Evolutionary conservation across 2,329 filamentous ascomycete species (phyloP), one percentile per base, ranked within the genome.

Genomic region (Pseudogymnoascus sp.): DNA sequence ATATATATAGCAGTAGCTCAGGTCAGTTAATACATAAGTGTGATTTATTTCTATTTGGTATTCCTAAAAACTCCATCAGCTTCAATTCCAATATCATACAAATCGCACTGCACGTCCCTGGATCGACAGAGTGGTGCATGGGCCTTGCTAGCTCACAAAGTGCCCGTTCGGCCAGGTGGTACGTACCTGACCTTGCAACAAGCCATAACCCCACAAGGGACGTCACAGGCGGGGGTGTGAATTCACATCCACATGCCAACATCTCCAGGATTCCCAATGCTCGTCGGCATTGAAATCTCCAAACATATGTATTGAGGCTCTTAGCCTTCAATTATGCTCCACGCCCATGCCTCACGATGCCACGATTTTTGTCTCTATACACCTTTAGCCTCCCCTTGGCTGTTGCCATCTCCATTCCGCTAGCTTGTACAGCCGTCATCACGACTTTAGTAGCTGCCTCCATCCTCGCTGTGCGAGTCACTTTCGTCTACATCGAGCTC

Each of bases 401-500:
- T 65, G 78, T 84, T 68, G 65, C 87, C 65, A 76, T 86, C 68
- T 85, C 84, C 21, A 74, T 88, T 10, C 86, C 86, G 7, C 78
- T 89, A 60, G 79, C 83, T 66, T 70, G 88, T 58, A 81, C 85
- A 61, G 86, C 86, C 60, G 81, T 79, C 64, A 74, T 88, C 65
- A 89, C 86, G 33, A 84, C 85, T 61, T 79, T 78, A 4, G 66
- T 88, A 57, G 84, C 86, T 39, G 82, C 86, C 65, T 76, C 81
- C 37, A 77, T 87, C 36, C 79, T 89, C 58, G 78, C 83, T 68
- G 73, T 86, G 64, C 80, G 85, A 24, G 80, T 86, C 24, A 74
- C 81, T 50, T 69, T 87, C 59, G 80, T 88, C 61, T 88, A 88
- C 69, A 73, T 87, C 63, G 84, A 88, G 68, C 76, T 89, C 59